Evolutionary conservation across 352 stramenopile species (phyloP).

Genomic region (Plasmopara viticola): DNA sequence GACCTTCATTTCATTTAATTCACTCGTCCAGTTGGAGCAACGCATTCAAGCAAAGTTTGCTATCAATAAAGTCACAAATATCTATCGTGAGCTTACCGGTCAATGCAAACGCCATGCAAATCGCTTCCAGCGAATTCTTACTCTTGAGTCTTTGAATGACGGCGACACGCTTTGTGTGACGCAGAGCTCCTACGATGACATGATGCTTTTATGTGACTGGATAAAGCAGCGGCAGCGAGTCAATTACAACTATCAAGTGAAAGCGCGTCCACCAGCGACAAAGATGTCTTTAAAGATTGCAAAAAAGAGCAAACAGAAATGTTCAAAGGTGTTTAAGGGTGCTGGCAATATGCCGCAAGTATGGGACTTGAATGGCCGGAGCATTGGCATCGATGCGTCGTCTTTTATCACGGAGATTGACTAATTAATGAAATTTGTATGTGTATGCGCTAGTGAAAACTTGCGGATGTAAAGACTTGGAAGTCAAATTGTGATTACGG

Average conservation of each 20-base stretch:
- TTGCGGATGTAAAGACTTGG: no score
- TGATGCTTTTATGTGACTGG: conserved; percentile 61
- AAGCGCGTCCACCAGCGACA: conserved; percentile 3
- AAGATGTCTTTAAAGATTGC: background rate
- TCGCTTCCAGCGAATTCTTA: conserved; percentile 32
- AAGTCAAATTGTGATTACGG: no score
- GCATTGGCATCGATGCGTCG: conserved; percentile 22
- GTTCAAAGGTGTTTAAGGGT: background rate
- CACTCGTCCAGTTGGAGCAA: conserved; percentile 36
- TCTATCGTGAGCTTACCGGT: conserved; percentile 42
- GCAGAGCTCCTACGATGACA: conserved; percentile 57
- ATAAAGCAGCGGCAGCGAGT: conserved; percentile 42
- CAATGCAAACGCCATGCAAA: conserved; percentile 6
- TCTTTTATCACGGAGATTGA: no score
- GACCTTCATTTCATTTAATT: conserved; percentile 46
- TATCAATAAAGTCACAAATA: conserved; percentile 21
- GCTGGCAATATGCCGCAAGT: conserved; percentile 18
- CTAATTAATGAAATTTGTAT: no score
- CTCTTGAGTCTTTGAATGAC: conserved; percentile 37
- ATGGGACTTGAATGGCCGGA: conserved; percentile 54
- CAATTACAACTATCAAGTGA: conserved; percentile 21
- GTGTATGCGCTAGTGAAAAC: no score
- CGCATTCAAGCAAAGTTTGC: conserved; percentile 25
- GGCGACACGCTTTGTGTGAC: conserved; percentile 58
- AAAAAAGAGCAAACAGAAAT: background rate